Percentiles rank a stretch among this genome's conserved stretches.
These are phyloP conservation scores for Durotheca rogersii DNA, from an alignment of 495 filamentous ascomycete genomes.

Conservation along the genomic window DNA sequence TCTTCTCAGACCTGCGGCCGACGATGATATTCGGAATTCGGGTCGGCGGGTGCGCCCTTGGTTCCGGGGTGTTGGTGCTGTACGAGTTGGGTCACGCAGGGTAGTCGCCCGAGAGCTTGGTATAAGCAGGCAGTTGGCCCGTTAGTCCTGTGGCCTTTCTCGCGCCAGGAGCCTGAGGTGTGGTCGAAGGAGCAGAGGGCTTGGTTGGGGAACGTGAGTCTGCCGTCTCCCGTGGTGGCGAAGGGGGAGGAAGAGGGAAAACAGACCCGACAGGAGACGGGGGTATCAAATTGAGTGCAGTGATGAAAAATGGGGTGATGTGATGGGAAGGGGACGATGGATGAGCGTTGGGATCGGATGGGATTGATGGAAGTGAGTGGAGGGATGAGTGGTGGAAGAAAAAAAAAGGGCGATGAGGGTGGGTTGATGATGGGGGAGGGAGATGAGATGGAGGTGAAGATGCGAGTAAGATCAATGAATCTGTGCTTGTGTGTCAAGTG, in stretches of 20 bases:
- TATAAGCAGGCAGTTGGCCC: too few species aligned
- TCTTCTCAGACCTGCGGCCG: neutral
- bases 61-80: neutral
- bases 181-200: neutral
- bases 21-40: neutral
- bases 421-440: neutral
- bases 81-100: neutral
- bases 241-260: neutral
- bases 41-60: neutral
- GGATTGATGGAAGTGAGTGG: conserved; percentile 20
- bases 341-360: conserved; percentile 8
- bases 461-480: too few species aligned
- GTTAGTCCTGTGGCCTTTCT: too few species aligned
- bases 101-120: too few species aligned
- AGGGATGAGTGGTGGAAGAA: neutral
- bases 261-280: too few species aligned
- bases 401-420: conserved; percentile 17
- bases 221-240: neutral
- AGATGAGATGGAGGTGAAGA: neutral
- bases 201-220: neutral
- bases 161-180: neutral
- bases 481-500: too few species aligned
- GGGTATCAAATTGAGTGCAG: neutral
- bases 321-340: neutral
- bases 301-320: neutral